Base-by-base conservation (phyloP, 768 basidiomycete species). In the Strobilomyces echinocephalus region DNA sequence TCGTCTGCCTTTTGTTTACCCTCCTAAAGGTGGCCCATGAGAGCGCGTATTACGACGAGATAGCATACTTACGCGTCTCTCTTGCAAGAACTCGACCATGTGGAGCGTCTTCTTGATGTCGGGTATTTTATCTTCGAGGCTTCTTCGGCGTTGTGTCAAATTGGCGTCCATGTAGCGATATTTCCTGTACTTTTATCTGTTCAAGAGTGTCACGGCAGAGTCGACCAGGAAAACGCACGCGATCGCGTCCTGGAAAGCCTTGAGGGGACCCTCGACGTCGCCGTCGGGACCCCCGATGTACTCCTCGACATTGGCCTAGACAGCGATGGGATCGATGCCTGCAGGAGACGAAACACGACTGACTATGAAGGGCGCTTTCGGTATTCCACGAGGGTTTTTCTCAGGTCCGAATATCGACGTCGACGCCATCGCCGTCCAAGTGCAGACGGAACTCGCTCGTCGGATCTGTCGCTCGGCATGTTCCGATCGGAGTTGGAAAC, bases 91-190 rank as follows among this genome's bases (percentile, higher is more conserved):
- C 63, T 88, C 83, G 20, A 97, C 91, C 82, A 97, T 95, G 57
- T 78, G 78, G 40, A 99, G 72, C 3, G 95, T 97, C 74, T 94
- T 93, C 63, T 81, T 82, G 64, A 98, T 92, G 69, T 99, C 97
- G 0, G 95, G 95, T 35, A 97, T 94, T 78, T 99, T 98, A 56
- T 91, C 89, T 61, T 94, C 88, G 5, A 97, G 77, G 16, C 87
- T 83, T 48, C 78, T 78, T 49, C 88, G 78, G 43, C 94, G 81
- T 64, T 92, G 87, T 7, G 84, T 75, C 46, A 95, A 76, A 66
- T 84, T 94, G 15, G 82, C 74, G 61, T 98, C 95, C 95, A 99
- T 98, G 73, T 95, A 97, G 46, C 90, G 88, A 76, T 99, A 98
- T 78, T 99, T 98, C 62, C 95, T 99, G 74, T 65, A 69, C 76